Evolutionary conservation across 1,139 yeast species (phyloP).

Genomic region (Kodamaea arcana): DNA sequence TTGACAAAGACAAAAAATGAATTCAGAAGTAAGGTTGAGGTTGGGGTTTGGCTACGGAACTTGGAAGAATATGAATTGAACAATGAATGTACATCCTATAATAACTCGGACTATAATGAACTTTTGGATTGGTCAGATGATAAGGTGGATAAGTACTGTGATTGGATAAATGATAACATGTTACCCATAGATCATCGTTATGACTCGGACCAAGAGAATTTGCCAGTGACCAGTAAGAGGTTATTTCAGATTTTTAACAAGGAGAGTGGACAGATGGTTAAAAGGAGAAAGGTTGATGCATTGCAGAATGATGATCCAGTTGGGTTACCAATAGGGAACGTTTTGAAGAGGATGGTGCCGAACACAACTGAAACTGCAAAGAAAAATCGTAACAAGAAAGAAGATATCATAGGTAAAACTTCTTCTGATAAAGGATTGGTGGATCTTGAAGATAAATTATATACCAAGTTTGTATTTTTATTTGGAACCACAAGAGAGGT

Average conservation of each 20-base stretch:
- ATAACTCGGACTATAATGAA: constrained; percentile 19
- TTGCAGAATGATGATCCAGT: constrained; percentile 4
- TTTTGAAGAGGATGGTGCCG: background rate
- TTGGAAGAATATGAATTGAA: constrained; percentile 18
- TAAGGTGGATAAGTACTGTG: constrained; percentile 36
- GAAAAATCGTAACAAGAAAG: too few relatives aligned
- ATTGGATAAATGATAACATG: constrained; percentile 36
- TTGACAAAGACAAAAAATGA: constrained; percentile 2
- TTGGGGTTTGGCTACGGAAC: constrained; percentile 21
- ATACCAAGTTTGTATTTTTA: constrained; percentile 1
- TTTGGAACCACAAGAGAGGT: constrained; percentile 6
- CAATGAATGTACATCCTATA: constrained; percentile 14
- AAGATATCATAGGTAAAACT: too few relatives aligned
- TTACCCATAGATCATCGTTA: constrained; percentile 22
- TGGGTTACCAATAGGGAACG: background rate
- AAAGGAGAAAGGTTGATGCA: constrained; percentile 1
- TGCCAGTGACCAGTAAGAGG: constrained; percentile 31
- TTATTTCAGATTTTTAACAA: constrained; percentile 32
- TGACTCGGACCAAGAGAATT: constrained; percentile 10
- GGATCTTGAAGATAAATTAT: constrained; percentile 2
- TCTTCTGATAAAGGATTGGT: too few relatives aligned
- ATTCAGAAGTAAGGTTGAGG: constrained; percentile 10
- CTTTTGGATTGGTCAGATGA: constrained; percentile 37
- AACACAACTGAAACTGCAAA: too few relatives aligned
- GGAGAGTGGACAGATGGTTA: constrained; percentile 9